A percentile compares a stretch with the other conserved stretches of the same genome.
These are phyloP conservation scores for Sporothrix schenckii DNA, from an alignment of 2,329 filamentous ascomycete species.

Conservation along the genomic window DNA sequence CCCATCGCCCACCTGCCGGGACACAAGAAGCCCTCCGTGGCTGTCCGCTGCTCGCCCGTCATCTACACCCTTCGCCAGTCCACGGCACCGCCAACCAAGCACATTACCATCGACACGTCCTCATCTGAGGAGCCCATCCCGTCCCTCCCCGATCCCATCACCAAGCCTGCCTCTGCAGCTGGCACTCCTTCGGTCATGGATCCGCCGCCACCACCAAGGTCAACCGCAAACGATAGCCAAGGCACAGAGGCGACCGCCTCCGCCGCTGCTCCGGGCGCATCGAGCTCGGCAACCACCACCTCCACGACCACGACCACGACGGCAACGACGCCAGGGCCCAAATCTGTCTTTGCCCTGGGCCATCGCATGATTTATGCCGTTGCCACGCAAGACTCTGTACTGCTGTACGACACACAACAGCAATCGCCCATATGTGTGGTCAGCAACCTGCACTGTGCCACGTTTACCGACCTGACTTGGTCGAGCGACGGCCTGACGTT, in stretches of 20 bases:
- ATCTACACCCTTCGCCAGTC: slow-evolving; percentile 78
- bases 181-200: slow-evolving; percentile 33
- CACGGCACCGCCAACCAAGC: slow-evolving; percentile 70
- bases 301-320: slow-evolving; percentile 42
- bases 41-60: slow-evolving; percentile 89
- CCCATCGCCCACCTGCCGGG: slow-evolving; percentile 93
- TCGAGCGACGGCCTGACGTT: slow-evolving; percentile 52
- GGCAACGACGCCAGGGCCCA: slow-evolving; percentile 60
- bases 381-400: slow-evolving; percentile 91
- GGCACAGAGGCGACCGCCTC: slow-evolving; percentile 36
- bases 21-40: slow-evolving; percentile 97
- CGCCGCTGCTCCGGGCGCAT: not conserved
- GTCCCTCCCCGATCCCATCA: slow-evolving; percentile 79
- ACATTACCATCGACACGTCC: slow-evolving; percentile 94
- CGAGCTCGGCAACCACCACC: slow-evolving; percentile 46
- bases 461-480: slow-evolving; percentile 96
- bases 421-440: slow-evolving; percentile 91
- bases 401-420: slow-evolving; percentile 97
- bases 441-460: slow-evolving; percentile 95
- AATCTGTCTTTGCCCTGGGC: slow-evolving; percentile 77
- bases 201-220: slow-evolving; percentile 45
- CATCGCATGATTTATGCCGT: slow-evolving; percentile 97
- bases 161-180: slow-evolving; percentile 63
- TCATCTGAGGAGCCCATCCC: slow-evolving; percentile 82
- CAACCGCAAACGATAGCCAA: slow-evolving; percentile 39